These are phyloP conservation scores for Claviceps purpurea DNA, from an alignment of 2,329 filamentous ascomycete genomes.

Conservation along the genomic window DNA sequence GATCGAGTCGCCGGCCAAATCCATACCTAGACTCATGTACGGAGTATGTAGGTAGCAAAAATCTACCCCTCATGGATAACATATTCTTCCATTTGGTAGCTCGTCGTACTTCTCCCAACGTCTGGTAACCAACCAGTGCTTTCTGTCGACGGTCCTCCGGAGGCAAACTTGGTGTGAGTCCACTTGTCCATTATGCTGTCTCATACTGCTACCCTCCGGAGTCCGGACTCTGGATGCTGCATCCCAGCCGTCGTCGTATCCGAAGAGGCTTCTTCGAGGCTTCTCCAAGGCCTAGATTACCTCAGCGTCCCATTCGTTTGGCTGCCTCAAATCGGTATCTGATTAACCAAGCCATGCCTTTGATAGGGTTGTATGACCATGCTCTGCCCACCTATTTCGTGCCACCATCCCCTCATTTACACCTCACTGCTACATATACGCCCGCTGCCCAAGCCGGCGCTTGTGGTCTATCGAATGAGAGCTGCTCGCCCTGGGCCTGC, in stretches of 20 bases:
- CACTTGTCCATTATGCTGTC: background rate
- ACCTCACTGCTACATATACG: constrained; percentile 18
- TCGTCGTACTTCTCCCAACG: background rate
- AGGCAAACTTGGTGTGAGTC: background rate
- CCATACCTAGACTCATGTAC: too few relatives aligned
- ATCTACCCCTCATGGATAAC: background rate
- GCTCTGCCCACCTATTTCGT: background rate
- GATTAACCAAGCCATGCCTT: constrained; percentile 3
- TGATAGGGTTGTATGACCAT: background rate
- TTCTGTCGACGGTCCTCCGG: background rate
- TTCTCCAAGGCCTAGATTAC: background rate
- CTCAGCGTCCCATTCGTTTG: constrained; percentile 21
- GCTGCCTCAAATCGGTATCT: constrained; percentile 1
- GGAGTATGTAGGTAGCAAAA: background rate
- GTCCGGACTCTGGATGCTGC: background rate
- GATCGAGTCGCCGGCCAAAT: too few relatives aligned
- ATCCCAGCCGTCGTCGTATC: background rate
- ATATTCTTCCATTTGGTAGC: background rate
- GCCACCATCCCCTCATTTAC: constrained; percentile 6
- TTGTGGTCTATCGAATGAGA: constrained; percentile 22
- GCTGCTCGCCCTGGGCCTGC: constrained; percentile 12
- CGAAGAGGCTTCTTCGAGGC: background rate
- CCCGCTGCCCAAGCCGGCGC: constrained; percentile 14
- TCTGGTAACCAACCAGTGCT: background rate
- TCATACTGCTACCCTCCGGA: background rate